Conservation (phyloP, 345 rosid species). For the Mallotus nudiflorus region DNA sequence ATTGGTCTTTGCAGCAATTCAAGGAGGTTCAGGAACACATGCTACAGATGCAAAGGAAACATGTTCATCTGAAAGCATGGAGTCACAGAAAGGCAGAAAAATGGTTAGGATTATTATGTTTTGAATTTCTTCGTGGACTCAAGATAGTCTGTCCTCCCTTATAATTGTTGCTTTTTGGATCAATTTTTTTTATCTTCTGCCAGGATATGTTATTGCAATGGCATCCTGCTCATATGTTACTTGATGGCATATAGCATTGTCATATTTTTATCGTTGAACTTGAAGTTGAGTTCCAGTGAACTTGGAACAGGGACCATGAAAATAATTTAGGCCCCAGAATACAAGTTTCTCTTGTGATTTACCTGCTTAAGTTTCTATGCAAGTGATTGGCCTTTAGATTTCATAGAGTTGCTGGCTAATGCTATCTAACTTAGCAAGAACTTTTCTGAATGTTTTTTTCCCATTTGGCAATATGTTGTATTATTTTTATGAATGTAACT, state of each 20-base stretch:
- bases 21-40: slow-evolving; percentile 40
- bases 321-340: neutral
- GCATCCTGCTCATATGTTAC: neutral
- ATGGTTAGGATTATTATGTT: slow-evolving; percentile 43
- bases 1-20: slow-evolving; percentile 38
- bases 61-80: slow-evolving; percentile 43
- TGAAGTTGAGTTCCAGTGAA: neutral
- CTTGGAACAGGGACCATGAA: neutral
- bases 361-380: neutral
- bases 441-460: neutral
- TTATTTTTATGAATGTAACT: neutral
- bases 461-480: neutral
- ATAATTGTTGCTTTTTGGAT: no score
- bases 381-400: neutral
- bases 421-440: neutral
- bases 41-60: slow-evolving; percentile 37
- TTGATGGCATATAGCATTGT: neutral
- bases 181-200: slow-evolving; percentile 4
- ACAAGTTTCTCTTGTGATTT: neutral
- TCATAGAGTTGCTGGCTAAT: neutral
- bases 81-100: slow-evolving; percentile 53
- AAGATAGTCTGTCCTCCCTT: neutral
- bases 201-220: neutral
- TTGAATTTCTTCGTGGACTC: neutral
- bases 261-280: neutral